These are phyloP conservation scores for Massarina eburnea DNA, from an alignment of 2,329 filamentous ascomycete genomes.

Conservation along the genomic window DNA sequence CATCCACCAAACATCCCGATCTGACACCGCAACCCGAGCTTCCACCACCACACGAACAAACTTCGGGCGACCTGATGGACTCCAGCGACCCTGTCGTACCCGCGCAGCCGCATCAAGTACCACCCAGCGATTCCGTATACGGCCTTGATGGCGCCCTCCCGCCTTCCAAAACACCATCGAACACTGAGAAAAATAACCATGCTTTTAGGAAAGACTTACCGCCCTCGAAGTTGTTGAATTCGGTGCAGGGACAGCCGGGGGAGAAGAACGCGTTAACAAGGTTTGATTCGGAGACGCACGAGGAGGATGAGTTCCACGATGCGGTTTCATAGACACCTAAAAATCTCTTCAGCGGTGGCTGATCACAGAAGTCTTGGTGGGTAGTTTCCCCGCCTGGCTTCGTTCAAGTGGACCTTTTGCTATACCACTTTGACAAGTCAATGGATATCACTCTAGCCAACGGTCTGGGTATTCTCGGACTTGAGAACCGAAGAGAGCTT, in stretches of 20 bases:
- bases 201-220: slow-evolving; percentile 12
- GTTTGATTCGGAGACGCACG: slow-evolving; percentile 47
- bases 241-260: slow-evolving; percentile 16
- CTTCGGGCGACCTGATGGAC: slow-evolving; percentile 57
- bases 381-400: no score
- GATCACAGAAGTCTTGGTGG: no score
- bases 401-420: no score
- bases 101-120: background rate
- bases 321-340: slow-evolving; percentile 49
- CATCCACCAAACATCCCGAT: slow-evolving; percentile 7
- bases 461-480: no score
- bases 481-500: no score
- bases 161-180: slow-evolving; percentile 8
- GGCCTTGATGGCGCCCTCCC: slow-evolving; percentile 2
- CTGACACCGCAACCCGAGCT: slow-evolving; percentile 6
- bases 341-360: no score
- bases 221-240: slow-evolving; percentile 12
- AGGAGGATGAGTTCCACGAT: slow-evolving; percentile 52
- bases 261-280: slow-evolving; percentile 27
- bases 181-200: slow-evolving; percentile 10
- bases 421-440: no score
- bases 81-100: slow-evolving; percentile 52
- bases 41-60: slow-evolving; percentile 14
- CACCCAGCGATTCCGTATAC: slow-evolving; percentile 4
- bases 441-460: no score